Percentiles rank a stretch among this genome's conserved stretches.
phyloP scores from a whole-genome alignment of 1,284 basidiomycete species.

The Trametes versicolor region DNA sequence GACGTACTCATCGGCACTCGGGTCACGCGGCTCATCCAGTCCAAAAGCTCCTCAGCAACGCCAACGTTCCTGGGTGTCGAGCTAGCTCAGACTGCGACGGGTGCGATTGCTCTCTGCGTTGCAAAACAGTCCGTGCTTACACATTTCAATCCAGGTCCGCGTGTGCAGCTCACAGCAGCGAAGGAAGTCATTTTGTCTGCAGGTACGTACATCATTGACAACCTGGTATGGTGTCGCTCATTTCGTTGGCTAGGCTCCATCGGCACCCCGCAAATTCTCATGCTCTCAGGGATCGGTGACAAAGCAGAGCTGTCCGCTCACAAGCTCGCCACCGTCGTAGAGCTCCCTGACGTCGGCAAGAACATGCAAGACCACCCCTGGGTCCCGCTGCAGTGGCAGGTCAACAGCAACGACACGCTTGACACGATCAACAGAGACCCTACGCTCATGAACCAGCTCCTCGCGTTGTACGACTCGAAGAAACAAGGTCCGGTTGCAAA shows the following conservation, averaged over 20 bases:
- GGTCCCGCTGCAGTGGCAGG: conserved; percentile 26
- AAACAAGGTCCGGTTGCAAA: conserved; percentile 20
- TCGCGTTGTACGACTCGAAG: conserved; percentile 28
- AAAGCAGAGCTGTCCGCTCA: conserved; percentile 25
- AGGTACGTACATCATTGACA: not conserved
- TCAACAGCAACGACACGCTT: conserved; percentile 25
- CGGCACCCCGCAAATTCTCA: conserved; percentile 46
- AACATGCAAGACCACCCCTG: conserved; percentile 50
- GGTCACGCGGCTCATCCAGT: conserved; percentile 49
- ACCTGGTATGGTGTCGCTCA: not conserved
- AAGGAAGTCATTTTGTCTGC: conserved; percentile 40
- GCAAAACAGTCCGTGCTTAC: not conserved
- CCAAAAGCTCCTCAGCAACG: conserved; percentile 21
- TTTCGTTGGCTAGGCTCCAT: conserved; percentile 4
- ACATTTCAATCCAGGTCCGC: not conserved
- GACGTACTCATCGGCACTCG: conserved; percentile 52
- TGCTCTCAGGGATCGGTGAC: conserved; percentile 41
- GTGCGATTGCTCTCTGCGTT: conserved; percentile 18
- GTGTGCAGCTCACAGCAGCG: not conserved
- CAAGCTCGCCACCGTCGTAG: conserved; percentile 43
- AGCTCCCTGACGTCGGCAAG: conserved; percentile 50
- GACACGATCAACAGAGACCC: conserved; percentile 27
- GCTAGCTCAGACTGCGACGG: conserved; percentile 37
- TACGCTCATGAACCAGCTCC: conserved; percentile 24
- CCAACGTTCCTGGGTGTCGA: conserved; percentile 47